phyloP scores from a whole-genome alignment of 2,329 filamentous ascomycete genomes.

The Alternaria rosae region DNA sequence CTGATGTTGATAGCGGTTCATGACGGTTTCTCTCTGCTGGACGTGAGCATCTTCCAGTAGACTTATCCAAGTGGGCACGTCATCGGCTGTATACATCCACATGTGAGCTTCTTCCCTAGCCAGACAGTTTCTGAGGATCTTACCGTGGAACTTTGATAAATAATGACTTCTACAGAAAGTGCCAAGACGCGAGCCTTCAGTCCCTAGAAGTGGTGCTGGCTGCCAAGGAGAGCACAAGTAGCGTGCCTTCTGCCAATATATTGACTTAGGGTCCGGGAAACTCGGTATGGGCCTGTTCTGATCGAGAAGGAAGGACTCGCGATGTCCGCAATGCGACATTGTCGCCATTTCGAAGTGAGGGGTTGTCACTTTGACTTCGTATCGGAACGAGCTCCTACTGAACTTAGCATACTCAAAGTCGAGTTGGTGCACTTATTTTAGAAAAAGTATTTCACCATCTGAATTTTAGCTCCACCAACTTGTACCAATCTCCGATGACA shows the following conservation, averaged over 20 bases:
- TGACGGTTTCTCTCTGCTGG: background rate
- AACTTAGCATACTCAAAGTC: background rate
- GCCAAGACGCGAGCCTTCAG: background rate
- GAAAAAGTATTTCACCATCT: background rate
- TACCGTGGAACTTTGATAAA: too few relatives aligned
- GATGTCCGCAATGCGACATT: background rate
- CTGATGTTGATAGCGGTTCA: background rate
- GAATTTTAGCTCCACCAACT: background rate
- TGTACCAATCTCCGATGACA: slow-evolving; percentile 10
- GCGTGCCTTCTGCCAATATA: background rate
- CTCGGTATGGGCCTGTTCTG: too few relatives aligned
- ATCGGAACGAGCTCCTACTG: slow-evolving; percentile 6
- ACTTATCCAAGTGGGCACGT: background rate
- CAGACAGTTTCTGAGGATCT: too few relatives aligned
- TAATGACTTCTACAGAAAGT: background rate
- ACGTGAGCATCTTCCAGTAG: background rate
- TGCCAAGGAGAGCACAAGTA: background rate
- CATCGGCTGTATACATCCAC: background rate
- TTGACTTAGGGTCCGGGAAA: too few relatives aligned
- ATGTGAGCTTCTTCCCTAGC: too few relatives aligned
- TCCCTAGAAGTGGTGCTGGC: background rate
- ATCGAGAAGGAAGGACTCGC: too few relatives aligned
- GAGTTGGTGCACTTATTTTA: background rate
- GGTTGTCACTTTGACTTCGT: slow-evolving; percentile 17
- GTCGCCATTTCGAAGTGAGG: slow-evolving; percentile 10